Evolutionary conservation across 2,329 filamentous ascomycete species (phyloP).

Genomic region (Fusarium sacchari): DNA sequence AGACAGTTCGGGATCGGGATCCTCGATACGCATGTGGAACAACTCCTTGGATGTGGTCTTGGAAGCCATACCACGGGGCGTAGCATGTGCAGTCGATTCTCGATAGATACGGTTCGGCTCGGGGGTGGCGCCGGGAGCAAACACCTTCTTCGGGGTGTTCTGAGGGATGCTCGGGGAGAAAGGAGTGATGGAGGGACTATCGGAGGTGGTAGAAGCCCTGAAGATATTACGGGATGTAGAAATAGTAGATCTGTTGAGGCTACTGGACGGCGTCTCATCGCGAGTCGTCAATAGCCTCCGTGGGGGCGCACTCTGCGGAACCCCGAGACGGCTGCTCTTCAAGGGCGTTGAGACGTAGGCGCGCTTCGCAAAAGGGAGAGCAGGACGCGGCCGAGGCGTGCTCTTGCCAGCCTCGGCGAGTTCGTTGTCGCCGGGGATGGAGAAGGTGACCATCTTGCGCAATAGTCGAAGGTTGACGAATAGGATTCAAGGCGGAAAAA

Average conservation of each 20-base stretch:
- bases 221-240: slow-evolving; percentile 55
- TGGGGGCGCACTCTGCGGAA: slow-evolving; percentile 51
- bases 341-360: slow-evolving; percentile 53
- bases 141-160: slow-evolving; percentile 59
- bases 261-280: slow-evolving; percentile 50
- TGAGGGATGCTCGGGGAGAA: slow-evolving; percentile 60
- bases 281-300: slow-evolving; percentile 50
- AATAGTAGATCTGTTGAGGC: slow-evolving; percentile 50
- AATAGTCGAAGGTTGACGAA: slow-evolving; percentile 7
- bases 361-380: slow-evolving; percentile 57
- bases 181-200: slow-evolving; percentile 45
- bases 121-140: slow-evolving; percentile 58
- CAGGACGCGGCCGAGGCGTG: slow-evolving; percentile 54
- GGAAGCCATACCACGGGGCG: slow-evolving; percentile 60
- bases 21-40: slow-evolving; percentile 68
- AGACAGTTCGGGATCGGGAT: slow-evolving; percentile 65
- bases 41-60: slow-evolving; percentile 61
- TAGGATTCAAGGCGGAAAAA: not conserved
- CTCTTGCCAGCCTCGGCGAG: slow-evolving; percentile 44
- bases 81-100: slow-evolving; percentile 58
- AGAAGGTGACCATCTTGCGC: slow-evolving; percentile 52
- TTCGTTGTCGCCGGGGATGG: slow-evolving; percentile 51
- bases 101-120: slow-evolving; percentile 56
- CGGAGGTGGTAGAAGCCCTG: slow-evolving; percentile 51
- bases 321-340: slow-evolving; percentile 50